These are phyloP conservation scores for Amanita subjunquillea DNA, from an alignment of 768 basidiomycete species.

Conservation along the genomic window DNA sequence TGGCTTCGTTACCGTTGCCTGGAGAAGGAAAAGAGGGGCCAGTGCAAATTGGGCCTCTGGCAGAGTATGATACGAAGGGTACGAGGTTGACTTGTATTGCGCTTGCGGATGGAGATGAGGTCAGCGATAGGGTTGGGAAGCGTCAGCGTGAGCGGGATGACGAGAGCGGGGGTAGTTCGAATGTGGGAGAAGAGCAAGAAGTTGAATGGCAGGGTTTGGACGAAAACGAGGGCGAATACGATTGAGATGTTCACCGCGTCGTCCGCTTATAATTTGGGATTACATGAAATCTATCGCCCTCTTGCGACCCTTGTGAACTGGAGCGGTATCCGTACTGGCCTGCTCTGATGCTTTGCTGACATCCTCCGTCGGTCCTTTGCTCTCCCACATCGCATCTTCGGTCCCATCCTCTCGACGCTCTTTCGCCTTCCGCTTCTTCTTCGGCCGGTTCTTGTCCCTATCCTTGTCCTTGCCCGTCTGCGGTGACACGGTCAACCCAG, in stretches of 20 bases:
- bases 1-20: conserved; percentile 34
- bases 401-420: conserved; percentile 12
- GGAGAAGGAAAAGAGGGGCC: conserved; percentile 4
- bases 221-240: conserved; percentile 17
- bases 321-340: conserved; percentile 13
- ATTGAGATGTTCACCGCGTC: conserved; percentile 2
- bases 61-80: conserved; percentile 76
- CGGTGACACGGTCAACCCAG: conserved; percentile 22
- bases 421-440: conserved; percentile 7
- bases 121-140: conserved; percentile 17
- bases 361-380: conserved; percentile 34
- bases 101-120: conserved; percentile 39
- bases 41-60: conserved; percentile 41
- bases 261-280: background rate
- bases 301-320: conserved; percentile 39
- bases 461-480: conserved; percentile 34
- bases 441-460: conserved; percentile 22
- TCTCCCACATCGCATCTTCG: conserved; percentile 60
- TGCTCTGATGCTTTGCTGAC: background rate
- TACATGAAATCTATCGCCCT: conserved; percentile 73
- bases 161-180: conserved; percentile 3
- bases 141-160: conserved; percentile 18
- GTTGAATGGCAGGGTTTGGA: conserved; percentile 16
- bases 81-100: conserved; percentile 73
- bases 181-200: conserved; percentile 9